A percentile compares a stretch with the other conserved stretches of the same genome.
Conservation (phyloP, 768 basidiomycete species). For the Lactarius sanguifluus region DNA sequence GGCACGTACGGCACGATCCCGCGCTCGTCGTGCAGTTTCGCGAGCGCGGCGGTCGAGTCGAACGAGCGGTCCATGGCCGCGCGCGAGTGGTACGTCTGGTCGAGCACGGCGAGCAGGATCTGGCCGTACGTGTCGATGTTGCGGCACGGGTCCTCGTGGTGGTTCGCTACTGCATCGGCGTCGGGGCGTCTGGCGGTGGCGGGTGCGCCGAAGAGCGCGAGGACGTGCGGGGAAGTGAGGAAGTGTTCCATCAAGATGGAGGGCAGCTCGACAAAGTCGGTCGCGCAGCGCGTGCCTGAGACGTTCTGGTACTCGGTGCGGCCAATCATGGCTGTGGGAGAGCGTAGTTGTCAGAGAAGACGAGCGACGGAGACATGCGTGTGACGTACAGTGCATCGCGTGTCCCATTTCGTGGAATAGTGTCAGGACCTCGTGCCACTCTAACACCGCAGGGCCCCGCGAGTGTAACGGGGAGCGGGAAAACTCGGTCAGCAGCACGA, state of each 20-base stretch:
- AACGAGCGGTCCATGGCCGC: slow-evolving; percentile 54
- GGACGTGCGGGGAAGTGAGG: slow-evolving; percentile 77
- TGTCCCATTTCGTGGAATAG: slow-evolving; percentile 99
- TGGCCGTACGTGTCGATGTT: slow-evolving; percentile 89
- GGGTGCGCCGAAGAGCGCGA: slow-evolving; percentile 72
- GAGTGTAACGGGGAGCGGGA: slow-evolving; percentile 51
- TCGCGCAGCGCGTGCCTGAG: slow-evolving; percentile 94
- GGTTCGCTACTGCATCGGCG: slow-evolving; percentile 53
- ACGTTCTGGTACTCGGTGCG: slow-evolving; percentile 97
- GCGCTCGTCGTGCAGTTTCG: slow-evolving; percentile 59
- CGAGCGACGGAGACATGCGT: background rate
- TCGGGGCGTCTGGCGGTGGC: slow-evolving; percentile 38
- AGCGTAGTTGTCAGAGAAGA: background rate
- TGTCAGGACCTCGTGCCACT: slow-evolving; percentile 93
- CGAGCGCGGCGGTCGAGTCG: slow-evolving; percentile 69
- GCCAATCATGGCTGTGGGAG: slow-evolving; percentile 86
- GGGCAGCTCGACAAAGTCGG: slow-evolving; percentile 96
- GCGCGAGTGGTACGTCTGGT: slow-evolving; percentile 88
- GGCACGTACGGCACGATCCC: slow-evolving; percentile 82
- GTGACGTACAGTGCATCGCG: slow-evolving; percentile 86
- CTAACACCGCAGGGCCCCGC: slow-evolving; percentile 69
- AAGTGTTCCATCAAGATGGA: slow-evolving; percentile 99
- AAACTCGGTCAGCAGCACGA: slow-evolving; percentile 91
- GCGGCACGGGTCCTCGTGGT: slow-evolving; percentile 73
- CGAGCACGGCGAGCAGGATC: slow-evolving; percentile 84